Percentiles rank a stretch among this genome's conserved stretches.
Evolutionary conservation across 2,329 filamentous ascomycete genomes (phyloP).

Genomic region (Talaromyces rugulosus): DNA sequence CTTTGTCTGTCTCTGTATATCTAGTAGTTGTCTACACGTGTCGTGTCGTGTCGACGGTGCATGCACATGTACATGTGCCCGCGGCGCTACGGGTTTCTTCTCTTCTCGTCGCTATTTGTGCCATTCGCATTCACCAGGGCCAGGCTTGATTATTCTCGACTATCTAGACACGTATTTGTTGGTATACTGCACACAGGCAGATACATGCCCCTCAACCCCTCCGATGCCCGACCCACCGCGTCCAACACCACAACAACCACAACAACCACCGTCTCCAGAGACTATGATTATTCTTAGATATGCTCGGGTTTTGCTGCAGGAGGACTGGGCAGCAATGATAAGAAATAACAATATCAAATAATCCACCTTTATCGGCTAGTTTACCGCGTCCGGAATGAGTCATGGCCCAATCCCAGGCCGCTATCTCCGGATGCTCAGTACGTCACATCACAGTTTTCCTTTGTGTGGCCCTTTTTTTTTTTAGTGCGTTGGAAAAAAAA

Average conservation of each 20-base stretch:
- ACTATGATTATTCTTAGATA: not conserved
- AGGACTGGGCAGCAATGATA: constrained; percentile 35
- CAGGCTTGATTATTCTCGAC: too few relatives aligned
- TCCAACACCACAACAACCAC: not conserved
- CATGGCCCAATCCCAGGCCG: not conserved
- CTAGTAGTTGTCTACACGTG: not conserved
- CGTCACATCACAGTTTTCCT: not conserved
- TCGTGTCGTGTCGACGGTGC: not conserved
- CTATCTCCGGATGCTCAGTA: not conserved
- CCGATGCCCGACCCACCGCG: not conserved
- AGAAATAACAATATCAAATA: not conserved
- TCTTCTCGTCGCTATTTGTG: too few relatives aligned
- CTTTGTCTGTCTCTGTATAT: constrained; percentile 1
- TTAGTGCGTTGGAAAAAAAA: not conserved
- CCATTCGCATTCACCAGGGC: too few relatives aligned
- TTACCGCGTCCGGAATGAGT: too few relatives aligned
- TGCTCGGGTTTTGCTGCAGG: constrained; percentile 17
- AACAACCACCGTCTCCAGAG: too few relatives aligned
- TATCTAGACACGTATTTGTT: too few relatives aligned
- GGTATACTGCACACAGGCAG: too few relatives aligned
- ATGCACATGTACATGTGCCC: not conserved
- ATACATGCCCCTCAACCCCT: not conserved
- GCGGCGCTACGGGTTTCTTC: too few relatives aligned
- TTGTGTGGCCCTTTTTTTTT: not conserved
- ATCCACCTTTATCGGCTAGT: not conserved